Conservation (phyloP, 768 basidiomycete genomes). For the Tulasnella sp. region DNA sequence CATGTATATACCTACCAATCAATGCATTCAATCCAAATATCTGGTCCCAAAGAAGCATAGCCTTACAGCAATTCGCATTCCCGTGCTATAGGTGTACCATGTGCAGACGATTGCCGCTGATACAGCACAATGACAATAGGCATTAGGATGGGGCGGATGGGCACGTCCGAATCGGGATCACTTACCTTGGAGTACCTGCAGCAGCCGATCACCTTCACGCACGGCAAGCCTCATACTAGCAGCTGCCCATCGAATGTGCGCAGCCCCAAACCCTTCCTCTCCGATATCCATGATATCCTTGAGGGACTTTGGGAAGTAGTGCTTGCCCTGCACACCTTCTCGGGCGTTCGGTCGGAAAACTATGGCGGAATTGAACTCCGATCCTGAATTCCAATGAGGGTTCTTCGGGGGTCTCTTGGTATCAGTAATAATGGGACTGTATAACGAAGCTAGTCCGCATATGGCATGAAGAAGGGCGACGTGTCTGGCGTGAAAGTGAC, state of each 20-base stretch:
- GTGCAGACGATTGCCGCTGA: background rate
- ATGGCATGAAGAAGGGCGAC: conserved; percentile 19
- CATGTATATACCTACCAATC: background rate
- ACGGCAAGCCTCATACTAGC: background rate
- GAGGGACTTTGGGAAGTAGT: background rate
- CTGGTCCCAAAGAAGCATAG: too few species aligned
- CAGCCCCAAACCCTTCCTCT: background rate
- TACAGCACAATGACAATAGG: background rate
- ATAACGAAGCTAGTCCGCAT: conserved; percentile 15
- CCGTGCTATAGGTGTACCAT: background rate
- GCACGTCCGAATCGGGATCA: background rate
- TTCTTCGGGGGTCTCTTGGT: background rate
- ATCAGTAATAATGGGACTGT: conserved; percentile 5
- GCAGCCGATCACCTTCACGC: background rate
- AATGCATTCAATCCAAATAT: too few species aligned
- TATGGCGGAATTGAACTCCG: background rate
- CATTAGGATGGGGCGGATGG: background rate
- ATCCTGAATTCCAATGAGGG: background rate
- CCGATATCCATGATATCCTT: background rate
- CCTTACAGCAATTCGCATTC: background rate
- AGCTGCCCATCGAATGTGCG: background rate
- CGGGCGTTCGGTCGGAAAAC: background rate
- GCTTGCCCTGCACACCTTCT: background rate
- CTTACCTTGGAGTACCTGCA: background rate
- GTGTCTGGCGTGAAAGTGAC: background rate